Base-by-base conservation (phyloP, 2,329 filamentous ascomycete genomes). In the Fusarium miscanthi region DNA sequence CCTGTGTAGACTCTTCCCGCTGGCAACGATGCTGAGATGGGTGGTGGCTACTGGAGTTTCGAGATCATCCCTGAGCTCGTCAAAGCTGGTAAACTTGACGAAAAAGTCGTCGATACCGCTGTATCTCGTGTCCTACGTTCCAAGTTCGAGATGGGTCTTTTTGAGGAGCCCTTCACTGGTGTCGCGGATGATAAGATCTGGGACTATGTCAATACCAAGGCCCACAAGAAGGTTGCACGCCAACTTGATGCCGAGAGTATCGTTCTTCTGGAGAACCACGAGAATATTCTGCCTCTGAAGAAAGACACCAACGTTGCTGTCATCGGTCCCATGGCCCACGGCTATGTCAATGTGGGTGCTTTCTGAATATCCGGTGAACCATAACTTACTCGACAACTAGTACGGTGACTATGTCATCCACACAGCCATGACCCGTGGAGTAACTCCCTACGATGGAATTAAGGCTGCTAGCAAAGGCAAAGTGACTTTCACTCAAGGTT, bases 1-100 rank as follows among this genome's bases (percentile, higher is more conserved):
- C 38, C 12, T 19, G 16, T 2, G 19, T 64, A 87, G 81, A 84
- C 89, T 13, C 85, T 94, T 8, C 89, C 89, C 2, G 90, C 91
- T 8, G 92, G 92, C 6, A 92, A 90, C 54, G 92, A 94, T 74
- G 86, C 92, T 17, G 92, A 94, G 76, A 94, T 94, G 92, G 92
- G 92, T 17, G 92, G 92, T 42, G 92, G 92, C 25, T 91, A 89
- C 25, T 94, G 89, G 83, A 93, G 90, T 78, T 92, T 90, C 77
- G 85, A 89, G 71, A 87, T 85, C 40, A 93, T 94, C 57, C 90
- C 91, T 10, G 84, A 88, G 33, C 85, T 94, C 53, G 85, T 94
- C 21, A 81, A 88, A 59, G 84, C 87, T 3, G 90, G 91, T 2
- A 89, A 87, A 62, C 81, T 94, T 4, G 85, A 89, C 45, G 84